Percentiles rank a stretch among this genome's conserved stretches.
These are phyloP conservation scores for Skeletonema marinoi DNA, from an alignment of 108 stramenopile genomes.

Conservation along the genomic window DNA sequence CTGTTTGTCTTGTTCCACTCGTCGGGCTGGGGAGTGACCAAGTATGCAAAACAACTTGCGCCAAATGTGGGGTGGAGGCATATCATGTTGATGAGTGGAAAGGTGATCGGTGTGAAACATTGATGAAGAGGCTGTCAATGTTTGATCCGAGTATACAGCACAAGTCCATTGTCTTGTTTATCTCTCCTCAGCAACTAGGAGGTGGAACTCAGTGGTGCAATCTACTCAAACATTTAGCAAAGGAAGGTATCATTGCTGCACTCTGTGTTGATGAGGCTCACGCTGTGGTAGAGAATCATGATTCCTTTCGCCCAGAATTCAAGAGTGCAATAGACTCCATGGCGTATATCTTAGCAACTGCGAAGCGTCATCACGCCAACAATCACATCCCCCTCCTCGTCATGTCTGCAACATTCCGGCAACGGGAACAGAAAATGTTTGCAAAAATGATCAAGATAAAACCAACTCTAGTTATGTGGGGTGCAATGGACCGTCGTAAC, in stretches of 20 bases:
- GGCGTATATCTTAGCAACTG: neutral
- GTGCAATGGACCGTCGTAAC: too few relatives aligned
- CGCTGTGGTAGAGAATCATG: neutral
- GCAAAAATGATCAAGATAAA: too few relatives aligned
- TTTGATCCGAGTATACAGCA: neutral
- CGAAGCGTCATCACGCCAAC: slow-evolving; percentile 4
- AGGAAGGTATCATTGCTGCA: neutral
- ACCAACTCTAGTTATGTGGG: too few relatives aligned
- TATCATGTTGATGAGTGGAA: neutral
- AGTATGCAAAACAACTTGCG: neutral
- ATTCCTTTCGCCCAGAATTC: slow-evolving; percentile 17
- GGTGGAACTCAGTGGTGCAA: neutral
- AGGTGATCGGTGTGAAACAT: too few relatives aligned
- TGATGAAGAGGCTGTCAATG: too few relatives aligned
- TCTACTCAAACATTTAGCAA: neutral
- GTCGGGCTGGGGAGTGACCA: slow-evolving; percentile 10
- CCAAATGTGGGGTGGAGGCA: neutral
- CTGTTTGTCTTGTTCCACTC: slow-evolving; percentile 2
- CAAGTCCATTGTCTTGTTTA: slow-evolving; percentile 1
- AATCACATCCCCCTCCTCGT: too few relatives aligned
- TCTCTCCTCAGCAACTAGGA: neutral
- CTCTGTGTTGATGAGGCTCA: slow-evolving; percentile 8
- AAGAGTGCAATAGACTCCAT: slow-evolving; percentile 3
- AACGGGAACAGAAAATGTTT: too few relatives aligned
- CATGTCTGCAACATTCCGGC: too few relatives aligned